Percentiles rank a stretch among this genome's conserved stretches.
phyloP scores from a whole-genome alignment of 164 flowering plant genomes.

The Berberis thunbergii region DNA sequence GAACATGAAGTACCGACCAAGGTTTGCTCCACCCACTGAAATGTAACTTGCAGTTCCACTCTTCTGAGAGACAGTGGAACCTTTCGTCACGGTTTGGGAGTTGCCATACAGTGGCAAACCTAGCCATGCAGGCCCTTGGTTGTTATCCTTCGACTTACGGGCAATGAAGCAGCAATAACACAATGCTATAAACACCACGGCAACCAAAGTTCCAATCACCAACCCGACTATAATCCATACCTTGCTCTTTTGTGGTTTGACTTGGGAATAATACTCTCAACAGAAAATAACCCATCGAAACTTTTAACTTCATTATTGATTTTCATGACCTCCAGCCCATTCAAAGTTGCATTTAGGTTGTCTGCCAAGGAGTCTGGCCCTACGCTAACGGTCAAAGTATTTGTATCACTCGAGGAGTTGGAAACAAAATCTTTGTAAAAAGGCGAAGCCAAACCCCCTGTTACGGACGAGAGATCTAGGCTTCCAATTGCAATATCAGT shows the following conservation, averaged over 20 bases:
- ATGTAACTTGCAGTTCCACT: slow-evolving; percentile 18
- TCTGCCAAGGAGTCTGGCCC: slow-evolving; percentile 16
- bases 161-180: slow-evolving; percentile 11
- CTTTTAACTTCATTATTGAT: slow-evolving; percentile 15
- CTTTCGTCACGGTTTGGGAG: slow-evolving; percentile 17
- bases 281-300: slow-evolving; percentile 14
- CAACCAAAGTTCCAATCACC: slow-evolving; percentile 7
- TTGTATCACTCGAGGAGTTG: slow-evolving; percentile 8
- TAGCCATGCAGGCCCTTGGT: slow-evolving; percentile 12
- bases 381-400: slow-evolving; percentile 12
- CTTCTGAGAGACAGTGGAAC: slow-evolving; percentile 12
- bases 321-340: slow-evolving; percentile 24
- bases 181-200: slow-evolving; percentile 5
- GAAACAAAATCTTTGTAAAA: slow-evolving; percentile 18
- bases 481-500: slow-evolving; percentile 10
- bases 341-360: slow-evolving; percentile 11
- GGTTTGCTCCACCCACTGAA: slow-evolving; percentile 10
- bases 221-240: slow-evolving; percentile 8
- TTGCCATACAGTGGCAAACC: slow-evolving; percentile 15
- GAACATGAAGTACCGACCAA: slow-evolving; percentile 17
- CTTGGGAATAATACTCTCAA: slow-evolving; percentile 12
- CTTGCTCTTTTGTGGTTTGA: slow-evolving; percentile 6
- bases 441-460: slow-evolving; percentile 9
- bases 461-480: slow-evolving; percentile 9
- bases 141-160: slow-evolving; percentile 9